Conservation (phyloP, 2,329 filamentous ascomycete species). For the Acrocalymma vagum region DNA sequence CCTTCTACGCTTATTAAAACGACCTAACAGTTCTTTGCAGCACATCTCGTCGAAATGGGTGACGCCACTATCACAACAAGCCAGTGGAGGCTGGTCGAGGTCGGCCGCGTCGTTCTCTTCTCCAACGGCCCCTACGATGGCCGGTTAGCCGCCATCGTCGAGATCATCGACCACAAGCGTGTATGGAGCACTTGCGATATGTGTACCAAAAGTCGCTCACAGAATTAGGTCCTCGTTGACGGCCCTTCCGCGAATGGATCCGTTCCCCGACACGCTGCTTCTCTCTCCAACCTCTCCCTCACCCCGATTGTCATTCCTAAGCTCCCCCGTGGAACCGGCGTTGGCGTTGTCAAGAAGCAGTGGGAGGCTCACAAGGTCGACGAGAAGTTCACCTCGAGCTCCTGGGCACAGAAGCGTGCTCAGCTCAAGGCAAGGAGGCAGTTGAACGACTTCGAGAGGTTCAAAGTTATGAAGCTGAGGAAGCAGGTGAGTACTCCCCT, state of each 20-base stretch:
- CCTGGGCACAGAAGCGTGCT: constrained; percentile 93
- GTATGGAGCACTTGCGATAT: constrained; percentile 70
- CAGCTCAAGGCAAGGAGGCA: constrained; percentile 86
- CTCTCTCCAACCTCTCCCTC: constrained; percentile 84
- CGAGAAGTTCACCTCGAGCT: constrained; percentile 88
- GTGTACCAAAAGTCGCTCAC: constrained; percentile 37
- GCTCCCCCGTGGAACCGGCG: constrained; percentile 85
- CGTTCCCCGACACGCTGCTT: constrained; percentile 86
- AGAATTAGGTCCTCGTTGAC: constrained; percentile 86
- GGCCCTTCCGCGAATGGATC: constrained; percentile 83
- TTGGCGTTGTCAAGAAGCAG: constrained; percentile 81
- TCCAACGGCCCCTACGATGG: constrained; percentile 82
- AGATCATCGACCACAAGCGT: constrained; percentile 99
- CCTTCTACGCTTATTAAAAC: constrained; percentile 23
- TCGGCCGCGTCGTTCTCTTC: constrained; percentile 96
- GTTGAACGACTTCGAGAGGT: constrained; percentile 98
- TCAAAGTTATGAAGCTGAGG: constrained; percentile 99
- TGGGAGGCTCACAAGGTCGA: constrained; percentile 95
- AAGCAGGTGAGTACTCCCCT: constrained; percentile 78
- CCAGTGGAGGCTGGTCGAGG: constrained; percentile 89
- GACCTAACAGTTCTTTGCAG: constrained; percentile 38
- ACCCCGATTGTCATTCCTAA: constrained; percentile 88
- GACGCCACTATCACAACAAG: constrained; percentile 58
- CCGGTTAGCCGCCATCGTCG: constrained; percentile 92
- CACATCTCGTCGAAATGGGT: constrained; percentile 55